Conservation (phyloP, 352 stramenopile genomes). For the Phytophthora syringae region DNA sequence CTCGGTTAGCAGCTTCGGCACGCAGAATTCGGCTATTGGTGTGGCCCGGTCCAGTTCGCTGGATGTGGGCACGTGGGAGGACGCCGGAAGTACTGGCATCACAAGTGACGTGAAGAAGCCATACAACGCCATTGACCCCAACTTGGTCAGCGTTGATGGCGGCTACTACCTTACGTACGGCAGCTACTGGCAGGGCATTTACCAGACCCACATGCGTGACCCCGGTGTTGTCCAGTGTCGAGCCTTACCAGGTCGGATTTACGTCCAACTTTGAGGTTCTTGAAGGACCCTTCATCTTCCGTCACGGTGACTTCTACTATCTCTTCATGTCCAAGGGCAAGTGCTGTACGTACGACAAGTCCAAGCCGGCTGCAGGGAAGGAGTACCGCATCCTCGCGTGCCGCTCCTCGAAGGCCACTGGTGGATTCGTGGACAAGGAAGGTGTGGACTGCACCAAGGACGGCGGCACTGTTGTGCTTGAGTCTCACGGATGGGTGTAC, state of each 20-base stretch:
- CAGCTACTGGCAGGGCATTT: slow-evolving; percentile 46
- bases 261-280: slow-evolving; percentile 42
- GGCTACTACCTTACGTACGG: slow-evolving; percentile 49
- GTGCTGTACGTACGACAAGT: slow-evolving; percentile 46
- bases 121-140: slow-evolving; percentile 65
- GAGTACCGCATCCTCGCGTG: slow-evolving; percentile 59
- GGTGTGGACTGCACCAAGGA: slow-evolving; percentile 34
- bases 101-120: slow-evolving; percentile 32
- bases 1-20: slow-evolving; percentile 53
- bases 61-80: slow-evolving; percentile 48
- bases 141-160: slow-evolving; percentile 35
- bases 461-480: slow-evolving; percentile 48
- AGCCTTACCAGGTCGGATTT: slow-evolving; percentile 33
- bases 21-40: slow-evolving; percentile 52
- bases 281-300: slow-evolving; percentile 47
- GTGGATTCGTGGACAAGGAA: slow-evolving; percentile 46
- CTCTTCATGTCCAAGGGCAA: slow-evolving; percentile 54
- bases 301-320: slow-evolving; percentile 46
- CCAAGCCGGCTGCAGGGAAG: slow-evolving; percentile 34
- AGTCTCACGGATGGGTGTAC: slow-evolving; percentile 48
- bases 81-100: slow-evolving; percentile 41
- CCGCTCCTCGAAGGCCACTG: slow-evolving; percentile 39
- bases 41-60: slow-evolving; percentile 45
- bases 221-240: slow-evolving; percentile 18
- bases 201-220: slow-evolving; percentile 28